These are phyloP conservation scores for Neurospora intermedia DNA, from an alignment of 495 filamentous ascomycete species.

Conservation along the genomic window DNA sequence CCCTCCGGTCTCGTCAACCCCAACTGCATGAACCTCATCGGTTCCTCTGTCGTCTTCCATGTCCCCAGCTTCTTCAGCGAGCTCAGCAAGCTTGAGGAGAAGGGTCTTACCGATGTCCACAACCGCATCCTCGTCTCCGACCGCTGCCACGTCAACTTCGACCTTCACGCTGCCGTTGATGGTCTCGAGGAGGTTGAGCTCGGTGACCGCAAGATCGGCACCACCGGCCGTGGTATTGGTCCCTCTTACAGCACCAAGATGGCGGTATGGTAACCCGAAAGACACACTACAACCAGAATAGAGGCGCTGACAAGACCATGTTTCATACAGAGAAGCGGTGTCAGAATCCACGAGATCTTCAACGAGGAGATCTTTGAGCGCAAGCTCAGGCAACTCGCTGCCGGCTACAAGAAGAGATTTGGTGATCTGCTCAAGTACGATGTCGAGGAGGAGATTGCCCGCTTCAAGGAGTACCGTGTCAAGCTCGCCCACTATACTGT, in stretches of 20 bases:
- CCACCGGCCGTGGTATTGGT: slow-evolving; percentile 57
- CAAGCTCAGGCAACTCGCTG: slow-evolving; percentile 55
- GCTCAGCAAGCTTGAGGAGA: slow-evolving; percentile 54
- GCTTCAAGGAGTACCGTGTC: slow-evolving; percentile 52
- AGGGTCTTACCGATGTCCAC: slow-evolving; percentile 56
- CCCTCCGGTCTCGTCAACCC: slow-evolving; percentile 67
- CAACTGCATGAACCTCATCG: slow-evolving; percentile 70
- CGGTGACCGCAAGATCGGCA: slow-evolving; percentile 46
- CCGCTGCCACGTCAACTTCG: slow-evolving; percentile 73
- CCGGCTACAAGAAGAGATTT: slow-evolving; percentile 60
- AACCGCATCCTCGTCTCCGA: slow-evolving; percentile 69
- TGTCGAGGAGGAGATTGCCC: slow-evolving; percentile 67
- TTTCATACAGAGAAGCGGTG: slow-evolving; percentile 42
- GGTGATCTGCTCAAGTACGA: slow-evolving; percentile 66
- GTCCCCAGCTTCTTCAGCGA: slow-evolving; percentile 74
- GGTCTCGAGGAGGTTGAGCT: slow-evolving; percentile 71
- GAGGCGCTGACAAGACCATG: background rate
- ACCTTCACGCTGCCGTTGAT: slow-evolving; percentile 73
- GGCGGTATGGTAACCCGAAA: slow-evolving; percentile 19
- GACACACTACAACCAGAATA: no score
- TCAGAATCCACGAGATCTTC: slow-evolving; percentile 68
- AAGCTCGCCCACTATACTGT: slow-evolving; percentile 58
- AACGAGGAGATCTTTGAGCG: slow-evolving; percentile 56
- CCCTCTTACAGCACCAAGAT: slow-evolving; percentile 80
- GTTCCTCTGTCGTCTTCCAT: slow-evolving; percentile 76